Base-by-base conservation (phyloP, 2,329 filamentous ascomycete genomes). In the Curvularia verruculosa region DNA sequence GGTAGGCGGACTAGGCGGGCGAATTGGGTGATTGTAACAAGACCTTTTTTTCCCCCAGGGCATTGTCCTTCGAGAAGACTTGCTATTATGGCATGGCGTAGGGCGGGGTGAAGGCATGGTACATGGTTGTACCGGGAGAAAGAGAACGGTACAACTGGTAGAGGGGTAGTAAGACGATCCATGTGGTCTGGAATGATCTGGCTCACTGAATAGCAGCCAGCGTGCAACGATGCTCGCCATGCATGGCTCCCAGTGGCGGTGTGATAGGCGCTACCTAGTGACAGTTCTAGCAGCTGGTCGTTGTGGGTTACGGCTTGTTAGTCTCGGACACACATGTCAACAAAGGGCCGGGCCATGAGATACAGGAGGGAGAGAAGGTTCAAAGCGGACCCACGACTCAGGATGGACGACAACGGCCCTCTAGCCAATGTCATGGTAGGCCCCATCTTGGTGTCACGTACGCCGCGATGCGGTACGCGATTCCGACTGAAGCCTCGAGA, bases 31-130 rank as follows among this genome's bases (percentile, higher is more conserved):
- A 65, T 64, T 58, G 34, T 63, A 50, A 56, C 15, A 19, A 51
- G 31, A 8, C 46, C 48, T 51, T 44, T 59, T 65, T 62, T 70
- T 63, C 65, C 66, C 66, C 26, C n/a, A n/a, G 15, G 59, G 59
- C 56, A 59, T 63, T 21, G 24, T 45, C n/a, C 39, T 72, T 74
- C 68, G 59, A 72, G 69, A 73, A 71, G 49, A 18, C 57, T 65
- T 55, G 61, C 60, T 56, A 64, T 57, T 40, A 44, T 56, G 21
- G 41, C 18, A n/a, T 15, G 24, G 26, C 34, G 28, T 40, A 44
- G 54, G 21, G 41, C 18, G 24, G 24, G 24, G 26, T 46, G 28
- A 6, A 8, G 18, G 46, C 50, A 54, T 52, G 56, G 45, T 51
- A 29, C 61, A 62, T 60, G 56, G 54, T 50, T 54, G 56, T 46